phyloP scores from a whole-genome alignment of 225 moss, liverwort and hornwort genomes.

The Sphagnum tenellum region DNA sequence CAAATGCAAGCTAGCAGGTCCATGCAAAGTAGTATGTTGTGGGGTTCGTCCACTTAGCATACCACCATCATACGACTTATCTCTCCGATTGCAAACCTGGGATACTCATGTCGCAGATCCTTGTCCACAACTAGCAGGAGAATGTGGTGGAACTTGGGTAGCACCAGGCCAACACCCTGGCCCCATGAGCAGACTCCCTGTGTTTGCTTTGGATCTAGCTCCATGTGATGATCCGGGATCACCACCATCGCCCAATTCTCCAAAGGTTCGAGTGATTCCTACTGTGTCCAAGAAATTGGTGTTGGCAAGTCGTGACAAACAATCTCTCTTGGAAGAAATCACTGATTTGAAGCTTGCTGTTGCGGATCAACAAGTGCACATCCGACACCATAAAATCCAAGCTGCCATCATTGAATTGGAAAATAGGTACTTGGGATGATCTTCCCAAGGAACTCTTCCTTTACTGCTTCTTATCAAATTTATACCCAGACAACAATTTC shows the following conservation, averaged over 20 bases:
- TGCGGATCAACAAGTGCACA: constrained; percentile 67
- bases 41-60: constrained; percentile 19
- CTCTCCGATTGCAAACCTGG: constrained; percentile 28
- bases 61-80: constrained; percentile 36
- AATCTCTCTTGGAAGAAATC: constrained; percentile 70
- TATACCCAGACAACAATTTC: too few species aligned
- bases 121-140: constrained; percentile 41
- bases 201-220: constrained; percentile 43
- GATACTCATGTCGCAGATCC: constrained; percentile 37
- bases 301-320: constrained; percentile 74
- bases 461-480: too few species aligned
- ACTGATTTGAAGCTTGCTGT: constrained; percentile 70
- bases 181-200: constrained; percentile 32
- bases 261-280: constrained; percentile 65
- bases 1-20: constrained; percentile 40
- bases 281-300: constrained; percentile 77
- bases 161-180: constrained; percentile 31
- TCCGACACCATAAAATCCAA: constrained; percentile 78
- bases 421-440: constrained; percentile 25
- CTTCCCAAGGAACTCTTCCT: too few species aligned
- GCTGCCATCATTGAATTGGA: constrained; percentile 79
- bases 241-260: constrained; percentile 38
- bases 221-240: constrained; percentile 32
- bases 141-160: constrained; percentile 51
- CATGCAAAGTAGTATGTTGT: constrained; percentile 26